Evolutionary conservation across 345 rosid genomes (phyloP).

Genomic region (Lepidium didymum): DNA sequence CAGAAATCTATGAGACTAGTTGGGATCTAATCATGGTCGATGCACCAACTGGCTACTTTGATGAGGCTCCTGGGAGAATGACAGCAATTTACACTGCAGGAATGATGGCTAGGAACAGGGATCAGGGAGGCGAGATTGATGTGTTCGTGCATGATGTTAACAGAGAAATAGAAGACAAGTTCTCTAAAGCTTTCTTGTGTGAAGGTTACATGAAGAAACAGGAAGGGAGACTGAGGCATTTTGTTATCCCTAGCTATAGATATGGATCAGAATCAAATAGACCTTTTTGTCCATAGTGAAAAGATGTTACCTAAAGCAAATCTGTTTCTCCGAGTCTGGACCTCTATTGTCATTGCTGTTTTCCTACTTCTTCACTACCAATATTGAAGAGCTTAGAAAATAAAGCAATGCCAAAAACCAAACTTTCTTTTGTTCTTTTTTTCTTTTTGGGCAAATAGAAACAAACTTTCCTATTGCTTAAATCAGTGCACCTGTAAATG

Average conservation of each 20-base stretch:
- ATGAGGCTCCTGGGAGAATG: conserved; percentile 91
- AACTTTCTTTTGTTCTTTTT: too few species aligned
- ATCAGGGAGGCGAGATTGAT: conserved; percentile 57
- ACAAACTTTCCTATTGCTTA: neutral
- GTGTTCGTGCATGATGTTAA: conserved; percentile 88
- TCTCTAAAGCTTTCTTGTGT: conserved; percentile 69
- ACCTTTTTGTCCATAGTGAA: conserved; percentile 59
- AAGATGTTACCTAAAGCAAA: neutral
- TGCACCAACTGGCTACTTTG: conserved; percentile 73
- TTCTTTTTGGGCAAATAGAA: neutral
- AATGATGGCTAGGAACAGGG: conserved; percentile 73
- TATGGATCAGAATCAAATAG: conserved; percentile 28
- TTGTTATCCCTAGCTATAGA: conserved; percentile 69
- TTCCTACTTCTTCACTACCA: neutral
- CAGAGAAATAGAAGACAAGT: conserved; percentile 63
- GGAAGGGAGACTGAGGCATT: conserved; percentile 76
- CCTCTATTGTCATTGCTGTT: neutral
- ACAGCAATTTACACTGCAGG: conserved; percentile 77
- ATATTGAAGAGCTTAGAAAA: neutral
- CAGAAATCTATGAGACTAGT: conserved; percentile 54
- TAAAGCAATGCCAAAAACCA: neutral
- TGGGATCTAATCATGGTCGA: conserved; percentile 95
- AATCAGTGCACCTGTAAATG: neutral
- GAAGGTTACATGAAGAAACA: conserved; percentile 68
- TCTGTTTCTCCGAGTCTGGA: neutral